A percentile compares a stretch with the other conserved stretches of the same genome.
phyloP scores from a whole-genome alignment of 176 grass and related monocot species.

The Ensete ventricosum region DNA sequence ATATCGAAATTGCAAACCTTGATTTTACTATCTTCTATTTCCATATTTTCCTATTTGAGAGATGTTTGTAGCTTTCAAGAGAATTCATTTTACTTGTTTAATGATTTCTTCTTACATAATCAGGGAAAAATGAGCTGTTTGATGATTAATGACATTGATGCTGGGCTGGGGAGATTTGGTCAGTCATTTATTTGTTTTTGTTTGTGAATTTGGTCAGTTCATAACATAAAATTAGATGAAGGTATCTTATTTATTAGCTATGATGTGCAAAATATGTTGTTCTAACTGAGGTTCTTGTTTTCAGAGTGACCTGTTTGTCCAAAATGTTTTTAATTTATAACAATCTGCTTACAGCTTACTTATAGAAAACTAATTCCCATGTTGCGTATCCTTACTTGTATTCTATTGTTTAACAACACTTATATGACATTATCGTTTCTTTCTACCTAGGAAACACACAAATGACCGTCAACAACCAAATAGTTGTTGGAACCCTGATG shows the following conservation, averaged over 20 bases:
- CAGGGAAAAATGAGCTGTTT: constrained; percentile 97
- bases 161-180: constrained; percentile 97
- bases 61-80: background rate
- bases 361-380: background rate
- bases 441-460: constrained; percentile 68
- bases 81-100: background rate
- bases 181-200: constrained; percentile 18
- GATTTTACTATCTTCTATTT: too few relatives aligned
- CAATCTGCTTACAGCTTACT: background rate
- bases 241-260: background rate
- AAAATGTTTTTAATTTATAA: background rate
- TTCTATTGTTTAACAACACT: constrained; percentile 4
- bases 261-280: background rate
- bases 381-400: background rate
- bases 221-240: background rate
- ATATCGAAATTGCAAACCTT: too few relatives aligned
- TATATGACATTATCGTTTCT: constrained; percentile 16
- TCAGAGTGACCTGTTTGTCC: background rate
- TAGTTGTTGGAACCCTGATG: constrained; percentile 84
- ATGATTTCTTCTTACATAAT: constrained; percentile 4
- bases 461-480: constrained; percentile 98
- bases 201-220: background rate
- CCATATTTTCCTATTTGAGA: background rate
- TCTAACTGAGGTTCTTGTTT: too few relatives aligned
- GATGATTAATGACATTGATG: constrained; percentile 99